Conservation (phyloP, 305 asterid species). For the Vinca major region DNA sequence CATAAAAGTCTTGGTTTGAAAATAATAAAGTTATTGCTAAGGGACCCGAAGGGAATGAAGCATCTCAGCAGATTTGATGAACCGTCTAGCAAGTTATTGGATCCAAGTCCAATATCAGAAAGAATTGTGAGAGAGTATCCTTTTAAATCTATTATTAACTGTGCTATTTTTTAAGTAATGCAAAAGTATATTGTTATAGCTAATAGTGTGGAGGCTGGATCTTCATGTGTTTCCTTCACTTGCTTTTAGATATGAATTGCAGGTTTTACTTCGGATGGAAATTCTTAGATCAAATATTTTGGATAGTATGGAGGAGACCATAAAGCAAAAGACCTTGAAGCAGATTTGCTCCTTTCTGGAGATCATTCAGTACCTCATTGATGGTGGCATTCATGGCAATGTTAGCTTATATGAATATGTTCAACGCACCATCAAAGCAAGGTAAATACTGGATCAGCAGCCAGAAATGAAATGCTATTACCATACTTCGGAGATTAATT, state of each 20-base stretch:
- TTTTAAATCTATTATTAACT: constrained; percentile 6
- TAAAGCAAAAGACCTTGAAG: constrained; percentile 59
- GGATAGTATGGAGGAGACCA: constrained; percentile 38
- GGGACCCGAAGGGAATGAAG: constrained; percentile 74
- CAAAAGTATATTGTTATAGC: not conserved
- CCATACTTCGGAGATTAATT: not conserved
- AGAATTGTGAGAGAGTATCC: constrained; percentile 77
- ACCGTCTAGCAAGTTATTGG: constrained; percentile 20
- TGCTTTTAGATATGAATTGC: constrained; percentile 64
- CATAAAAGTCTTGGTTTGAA: constrained; percentile 23
- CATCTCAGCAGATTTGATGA: constrained; percentile 31
- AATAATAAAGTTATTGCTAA: constrained; percentile 39
- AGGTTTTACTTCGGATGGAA: constrained; percentile 90
- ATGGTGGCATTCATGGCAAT: constrained; percentile 84
- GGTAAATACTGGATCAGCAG: constrained; percentile 32
- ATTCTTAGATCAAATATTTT: constrained; percentile 48
- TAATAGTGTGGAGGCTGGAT: constrained; percentile 3
- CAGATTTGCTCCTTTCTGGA: constrained; percentile 83
- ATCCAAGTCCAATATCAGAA: constrained; percentile 35
- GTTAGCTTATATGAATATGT: constrained; percentile 70
- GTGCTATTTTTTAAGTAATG: not conserved
- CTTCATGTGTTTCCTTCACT: constrained; percentile 32
- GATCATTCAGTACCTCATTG: constrained; percentile 79
- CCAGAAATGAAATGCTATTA: not conserved
- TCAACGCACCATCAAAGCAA: constrained; percentile 63